Evolutionary conservation across 768 basidiomycete species (phyloP), one percentile per base, ranked within the genome.

Genomic region (Lyophyllum decastes): DNA sequence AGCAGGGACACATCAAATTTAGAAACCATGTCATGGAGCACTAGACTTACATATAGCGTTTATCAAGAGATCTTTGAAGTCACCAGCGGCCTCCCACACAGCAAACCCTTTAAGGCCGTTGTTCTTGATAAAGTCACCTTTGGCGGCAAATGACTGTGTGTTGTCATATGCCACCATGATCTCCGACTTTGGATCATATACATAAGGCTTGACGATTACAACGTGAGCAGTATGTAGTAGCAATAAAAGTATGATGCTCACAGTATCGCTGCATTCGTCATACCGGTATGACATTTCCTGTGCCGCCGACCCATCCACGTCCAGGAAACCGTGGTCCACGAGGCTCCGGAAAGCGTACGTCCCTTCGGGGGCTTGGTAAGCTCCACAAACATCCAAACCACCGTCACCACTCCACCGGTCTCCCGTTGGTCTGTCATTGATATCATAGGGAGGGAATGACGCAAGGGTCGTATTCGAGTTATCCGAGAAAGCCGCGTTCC

Each of bases 181-280:
- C 44, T 84, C 72, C 0, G 77, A 75, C 1, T 72, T 72, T 41
- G 77, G 58, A 67, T 88, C 78, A 70, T 89, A 91, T 24, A 90
- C 79, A 57, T 80, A 89, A 1, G 89, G 86, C 90, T 92, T 65
- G 56, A 53, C 26, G 38, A 52, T 61, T 30, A 35, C 34, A 41
- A 26, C 55, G 59, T 35, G 57, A 46, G 46, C n/a, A 16, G 33
- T 11, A 34, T 21, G 19, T 24, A 38, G 10, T 27, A 35, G 35
- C 14, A 38, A 33, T 4, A n/a, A 25, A 25, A 17, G 7, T 26
- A 43, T 21, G 2, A 3, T 2, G 68, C 82, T 41, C 55, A 92
- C 90, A 54, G 91, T 93, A 73, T 90, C 82, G 60, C 83, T 88
- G 75, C 90, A 92, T 6, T 78, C 65, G 58, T 91, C 88, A 61